Evolutionary conservation across 352 stramenopile species (phyloP).

Genomic region (Pythium phragmiticola): DNA sequence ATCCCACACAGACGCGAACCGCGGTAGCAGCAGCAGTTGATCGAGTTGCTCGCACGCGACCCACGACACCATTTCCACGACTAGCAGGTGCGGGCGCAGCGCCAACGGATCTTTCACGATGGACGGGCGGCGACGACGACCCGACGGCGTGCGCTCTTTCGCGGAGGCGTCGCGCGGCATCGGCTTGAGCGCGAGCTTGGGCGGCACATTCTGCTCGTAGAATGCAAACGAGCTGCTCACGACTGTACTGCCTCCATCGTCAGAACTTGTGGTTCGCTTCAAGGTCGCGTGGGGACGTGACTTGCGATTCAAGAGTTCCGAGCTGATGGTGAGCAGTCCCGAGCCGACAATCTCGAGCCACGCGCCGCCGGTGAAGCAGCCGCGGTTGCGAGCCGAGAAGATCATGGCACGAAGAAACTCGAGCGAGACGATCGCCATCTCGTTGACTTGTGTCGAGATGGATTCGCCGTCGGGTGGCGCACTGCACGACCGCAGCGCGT

Average conservation of each 20-base stretch:
- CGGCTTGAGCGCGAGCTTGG: constrained; percentile 1
- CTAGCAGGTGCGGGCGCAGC: constrained; percentile 51
- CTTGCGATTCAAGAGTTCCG: constrained; percentile 47
- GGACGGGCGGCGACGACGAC: constrained; percentile 43
- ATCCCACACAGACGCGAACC: constrained; percentile 54
- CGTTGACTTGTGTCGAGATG: constrained; percentile 32
- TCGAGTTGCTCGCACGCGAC: constrained; percentile 64
- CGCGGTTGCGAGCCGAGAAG: constrained; percentile 29
- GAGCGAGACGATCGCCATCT: constrained; percentile 41
- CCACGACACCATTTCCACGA: constrained; percentile 61
- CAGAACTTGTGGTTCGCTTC: constrained; percentile 4
- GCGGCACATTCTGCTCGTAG: constrained; percentile 50
- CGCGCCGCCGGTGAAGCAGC: constrained; percentile 37
- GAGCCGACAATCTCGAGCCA: constrained; percentile 65
- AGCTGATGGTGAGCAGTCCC: constrained; percentile 55
- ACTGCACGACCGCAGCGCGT: constrained; percentile 32
- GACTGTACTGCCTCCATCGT: constrained; percentile 1
- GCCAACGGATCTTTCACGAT: constrained; percentile 61
- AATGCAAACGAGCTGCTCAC: constrained; percentile 39
- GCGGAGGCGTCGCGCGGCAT: background rate
- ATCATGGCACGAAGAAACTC: constrained; percentile 61
- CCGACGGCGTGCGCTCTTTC: constrained; percentile 5
- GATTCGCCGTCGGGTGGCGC: constrained; percentile 25
- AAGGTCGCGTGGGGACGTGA: constrained; percentile 29
- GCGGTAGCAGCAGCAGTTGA: constrained; percentile 36